Percentiles rank a stretch among this genome's conserved stretches.
Conservation (phyloP, 1,139 yeast genomes). For the Keqinozyma sinolaborantium region DNA sequence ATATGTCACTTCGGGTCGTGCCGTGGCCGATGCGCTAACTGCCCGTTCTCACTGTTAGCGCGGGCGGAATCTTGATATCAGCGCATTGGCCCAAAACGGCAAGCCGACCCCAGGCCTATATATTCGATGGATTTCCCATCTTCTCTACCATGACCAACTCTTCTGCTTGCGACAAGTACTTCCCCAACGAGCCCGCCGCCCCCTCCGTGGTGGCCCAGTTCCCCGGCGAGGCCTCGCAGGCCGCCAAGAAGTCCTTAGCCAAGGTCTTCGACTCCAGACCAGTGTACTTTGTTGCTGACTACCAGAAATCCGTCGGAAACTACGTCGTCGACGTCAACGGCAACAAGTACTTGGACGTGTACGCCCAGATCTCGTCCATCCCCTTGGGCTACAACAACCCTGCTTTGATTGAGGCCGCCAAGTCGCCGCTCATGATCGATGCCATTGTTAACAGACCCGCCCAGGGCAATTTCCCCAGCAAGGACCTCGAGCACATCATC, state of each 20-base stretch:
- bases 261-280: constrained; percentile 64
- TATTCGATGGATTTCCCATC: background rate
- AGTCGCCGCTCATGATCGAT: constrained; percentile 61
- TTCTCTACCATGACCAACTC: constrained; percentile 28
- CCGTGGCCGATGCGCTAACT: too few relatives aligned
- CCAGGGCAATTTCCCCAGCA: constrained; percentile 68
- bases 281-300: constrained; percentile 67
- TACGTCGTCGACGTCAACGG: constrained; percentile 73
- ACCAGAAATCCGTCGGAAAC: constrained; percentile 63
- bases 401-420: constrained; percentile 57
- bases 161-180: constrained; percentile 45
- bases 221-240: constrained; percentile 64
- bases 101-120: background rate
- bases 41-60: too few relatives aligned
- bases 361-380: constrained; percentile 72
- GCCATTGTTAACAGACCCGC: constrained; percentile 75
- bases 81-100: too few relatives aligned
- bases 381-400: constrained; percentile 78
- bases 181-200: constrained; percentile 62
- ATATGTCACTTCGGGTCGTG: too few relatives aligned
- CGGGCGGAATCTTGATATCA: too few relatives aligned
- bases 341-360: constrained; percentile 58
- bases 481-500: constrained; percentile 56
- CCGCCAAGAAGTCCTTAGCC: constrained; percentile 45
- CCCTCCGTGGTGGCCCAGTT: constrained; percentile 53